phyloP scores from a whole-genome alignment of 768 basidiomycete species.

The Leccinum variicolor region DNA sequence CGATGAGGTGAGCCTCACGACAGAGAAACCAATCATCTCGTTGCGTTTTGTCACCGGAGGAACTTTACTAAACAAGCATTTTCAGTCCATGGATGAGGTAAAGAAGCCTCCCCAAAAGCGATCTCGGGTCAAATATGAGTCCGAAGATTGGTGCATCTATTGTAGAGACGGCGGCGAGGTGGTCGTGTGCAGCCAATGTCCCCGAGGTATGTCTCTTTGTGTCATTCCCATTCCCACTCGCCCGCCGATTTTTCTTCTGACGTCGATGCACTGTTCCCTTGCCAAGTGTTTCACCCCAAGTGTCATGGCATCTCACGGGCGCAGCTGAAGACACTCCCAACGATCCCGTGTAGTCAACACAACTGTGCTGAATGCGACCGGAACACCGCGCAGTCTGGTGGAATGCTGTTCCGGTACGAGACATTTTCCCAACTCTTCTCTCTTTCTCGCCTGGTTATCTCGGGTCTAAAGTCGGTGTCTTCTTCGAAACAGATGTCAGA shows the following conservation, averaged over 20 bases:
- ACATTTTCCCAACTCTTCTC: neutral
- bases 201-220: slow-evolving; percentile 42
- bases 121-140: slow-evolving; percentile 39
- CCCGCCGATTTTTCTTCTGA: neutral
- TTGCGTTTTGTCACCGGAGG: neutral
- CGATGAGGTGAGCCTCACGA: slow-evolving; percentile 26
- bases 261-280: neutral
- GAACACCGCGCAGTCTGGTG: slow-evolving; percentile 45
- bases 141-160: slow-evolving; percentile 56
- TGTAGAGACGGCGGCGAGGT: slow-evolving; percentile 61
- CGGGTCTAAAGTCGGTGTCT: neutral
- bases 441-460: neutral
- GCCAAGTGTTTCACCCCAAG: slow-evolving; percentile 49
- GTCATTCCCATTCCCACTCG: neutral
- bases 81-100: slow-evolving; percentile 11
- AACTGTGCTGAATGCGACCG: slow-evolving; percentile 43
- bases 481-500: slow-evolving; percentile 44
- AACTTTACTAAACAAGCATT: slow-evolving; percentile 7
- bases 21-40: slow-evolving; percentile 1
- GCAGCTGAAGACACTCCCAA: slow-evolving; percentile 26
- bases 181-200: slow-evolving; percentile 46
- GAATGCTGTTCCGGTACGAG: slow-evolving; percentile 54
- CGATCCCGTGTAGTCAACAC: slow-evolving; percentile 48
- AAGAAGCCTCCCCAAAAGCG: slow-evolving; percentile 29
- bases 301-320: slow-evolving; percentile 41